Percentiles rank a stretch among this genome's conserved stretches.
Conservation (phyloP, 306 rosid species). For the Chamaecrista fasciculata region DNA sequence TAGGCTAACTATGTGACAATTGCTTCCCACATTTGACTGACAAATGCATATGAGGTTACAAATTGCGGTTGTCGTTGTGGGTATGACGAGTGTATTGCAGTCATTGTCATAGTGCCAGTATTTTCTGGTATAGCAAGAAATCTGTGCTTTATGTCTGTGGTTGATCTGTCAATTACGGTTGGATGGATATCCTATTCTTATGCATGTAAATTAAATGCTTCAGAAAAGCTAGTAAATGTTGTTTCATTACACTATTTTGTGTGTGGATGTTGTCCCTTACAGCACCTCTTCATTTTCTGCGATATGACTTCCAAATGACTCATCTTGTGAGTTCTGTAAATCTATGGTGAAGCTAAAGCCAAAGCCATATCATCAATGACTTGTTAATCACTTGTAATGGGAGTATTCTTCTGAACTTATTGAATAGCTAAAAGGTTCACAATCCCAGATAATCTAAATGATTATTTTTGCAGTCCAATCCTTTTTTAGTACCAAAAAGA, state of each 20-base stretch:
- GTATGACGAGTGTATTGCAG: too few species aligned
- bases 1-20: too few species aligned
- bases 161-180: not conserved
- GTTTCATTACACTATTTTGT: not conserved
- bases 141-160: not conserved
- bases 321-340: not conserved
- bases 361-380: not conserved
- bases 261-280: not conserved
- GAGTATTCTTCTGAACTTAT: not conserved
- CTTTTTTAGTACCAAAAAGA: not conserved
- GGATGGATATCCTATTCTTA: not conserved
- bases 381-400: not conserved
- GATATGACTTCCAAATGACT: not conserved
- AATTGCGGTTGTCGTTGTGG: too few species aligned
- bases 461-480: not conserved
- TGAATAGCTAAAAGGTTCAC: not conserved
- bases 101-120: too few species aligned
- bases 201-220: not conserved
- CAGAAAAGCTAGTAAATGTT: not conserved
- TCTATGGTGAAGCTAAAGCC: not conserved
- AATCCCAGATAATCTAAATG: not conserved
- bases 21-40: too few species aligned
- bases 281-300: not conserved
- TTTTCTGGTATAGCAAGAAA: not conserved
- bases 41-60: not conserved